A percentile compares a stretch with the other conserved stretches of the same genome.
Conservation (phyloP, 345 rosid species). For the Eucalyptus pauciflora region DNA sequence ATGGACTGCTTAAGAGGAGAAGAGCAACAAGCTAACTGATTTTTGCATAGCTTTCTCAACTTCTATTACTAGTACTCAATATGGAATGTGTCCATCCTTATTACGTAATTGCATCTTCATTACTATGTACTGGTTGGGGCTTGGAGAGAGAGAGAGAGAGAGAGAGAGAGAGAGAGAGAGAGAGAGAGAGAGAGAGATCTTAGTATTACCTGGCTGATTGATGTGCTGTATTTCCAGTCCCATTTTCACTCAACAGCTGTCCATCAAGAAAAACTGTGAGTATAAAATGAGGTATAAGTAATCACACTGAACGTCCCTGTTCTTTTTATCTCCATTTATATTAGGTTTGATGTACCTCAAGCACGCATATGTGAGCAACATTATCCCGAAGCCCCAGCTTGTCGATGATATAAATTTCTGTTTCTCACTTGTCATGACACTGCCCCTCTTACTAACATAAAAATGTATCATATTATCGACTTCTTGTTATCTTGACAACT, state of each 20-base stretch:
- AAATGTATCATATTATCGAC: no score
- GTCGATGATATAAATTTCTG: neutral
- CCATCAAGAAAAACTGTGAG: neutral
- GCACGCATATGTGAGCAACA: constrained; percentile 95
- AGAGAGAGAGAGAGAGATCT: neutral
- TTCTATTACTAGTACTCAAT: neutral
- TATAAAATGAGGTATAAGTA: neutral
- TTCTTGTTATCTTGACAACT: no score
- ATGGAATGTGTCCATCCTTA: neutral
- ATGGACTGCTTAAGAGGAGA: neutral
- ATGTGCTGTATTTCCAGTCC: constrained; percentile 12
- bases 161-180: no score
- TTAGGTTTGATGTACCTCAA: constrained; percentile 44
- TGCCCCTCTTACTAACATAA: no score
- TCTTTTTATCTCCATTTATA: neutral
- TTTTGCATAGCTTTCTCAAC: neutral
- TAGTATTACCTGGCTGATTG: constrained; percentile 30
- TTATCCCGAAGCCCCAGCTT: constrained; percentile 87
- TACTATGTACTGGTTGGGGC: neutral
- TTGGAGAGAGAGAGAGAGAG: neutral
- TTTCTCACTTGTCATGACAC: accelerated
- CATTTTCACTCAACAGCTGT: constrained; percentile 31
- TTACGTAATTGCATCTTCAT: neutral
- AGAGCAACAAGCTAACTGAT: neutral
- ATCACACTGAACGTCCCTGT: neutral